Conservation (phyloP, 1,139 yeast species). For the Suhomyces atakaporum region DNA sequence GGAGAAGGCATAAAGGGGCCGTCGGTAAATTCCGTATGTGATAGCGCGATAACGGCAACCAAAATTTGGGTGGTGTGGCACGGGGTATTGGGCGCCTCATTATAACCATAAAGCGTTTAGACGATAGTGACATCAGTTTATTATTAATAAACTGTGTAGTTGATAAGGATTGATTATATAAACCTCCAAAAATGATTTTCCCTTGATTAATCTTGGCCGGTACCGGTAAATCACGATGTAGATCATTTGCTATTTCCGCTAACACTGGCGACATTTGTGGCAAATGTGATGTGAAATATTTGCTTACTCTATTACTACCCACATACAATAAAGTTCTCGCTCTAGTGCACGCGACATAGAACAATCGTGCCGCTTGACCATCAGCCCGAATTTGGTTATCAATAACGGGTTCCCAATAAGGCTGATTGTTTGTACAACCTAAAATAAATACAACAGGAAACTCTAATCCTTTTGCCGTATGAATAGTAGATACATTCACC, state of each 20-base stretch:
- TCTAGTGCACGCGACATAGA: slow-evolving; percentile 68
- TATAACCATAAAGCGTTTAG: neutral
- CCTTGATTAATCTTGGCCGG: neutral
- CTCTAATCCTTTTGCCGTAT: slow-evolving; percentile 72
- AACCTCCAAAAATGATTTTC: no score
- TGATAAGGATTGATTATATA: no score
- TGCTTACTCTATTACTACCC: slow-evolving; percentile 5
- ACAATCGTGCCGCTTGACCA: slow-evolving; percentile 32
- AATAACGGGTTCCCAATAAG: slow-evolving; percentile 24
- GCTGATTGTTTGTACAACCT: slow-evolving; percentile 22
- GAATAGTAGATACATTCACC: slow-evolving; percentile 62
- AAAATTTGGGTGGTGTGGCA: slow-evolving; percentile 4
- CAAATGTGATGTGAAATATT: slow-evolving; percentile 1
- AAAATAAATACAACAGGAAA: slow-evolving; percentile 66
- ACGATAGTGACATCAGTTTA: no score
- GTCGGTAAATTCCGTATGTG: slow-evolving; percentile 8
- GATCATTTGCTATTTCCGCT: neutral
- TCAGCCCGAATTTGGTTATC: slow-evolving; percentile 4
- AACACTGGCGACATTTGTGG: slow-evolving; percentile 2
- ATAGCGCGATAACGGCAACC: slow-evolving; percentile 7
- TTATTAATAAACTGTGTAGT: no score
- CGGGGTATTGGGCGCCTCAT: neutral
- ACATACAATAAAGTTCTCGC: slow-evolving; percentile 55
- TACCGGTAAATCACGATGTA: slow-evolving; percentile 1
- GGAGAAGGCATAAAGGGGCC: slow-evolving; percentile 7